Evolutionary conservation across 352 stramenopile genomes (phyloP).

Genomic region (Hyaloperonospora arabidopsidis): DNA sequence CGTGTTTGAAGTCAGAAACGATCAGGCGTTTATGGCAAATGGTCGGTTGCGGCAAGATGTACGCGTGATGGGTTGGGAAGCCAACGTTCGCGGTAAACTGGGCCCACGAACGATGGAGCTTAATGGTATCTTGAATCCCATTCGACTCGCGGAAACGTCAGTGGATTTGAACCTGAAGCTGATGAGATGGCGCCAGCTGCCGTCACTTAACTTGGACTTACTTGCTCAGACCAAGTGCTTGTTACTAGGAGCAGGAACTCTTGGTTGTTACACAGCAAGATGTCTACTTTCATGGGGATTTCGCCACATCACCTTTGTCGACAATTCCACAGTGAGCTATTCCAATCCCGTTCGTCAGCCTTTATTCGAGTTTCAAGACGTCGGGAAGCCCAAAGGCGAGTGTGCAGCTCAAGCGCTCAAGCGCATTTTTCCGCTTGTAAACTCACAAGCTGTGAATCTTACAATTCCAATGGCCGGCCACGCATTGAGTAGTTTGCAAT

Average conservation of each 20-base stretch:
- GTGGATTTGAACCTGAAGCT: conserved; percentile 98
- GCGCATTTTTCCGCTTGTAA: conserved; percentile 90
- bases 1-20: conserved; percentile 46
- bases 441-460: conserved; percentile 81
- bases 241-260: conserved; percentile 91
- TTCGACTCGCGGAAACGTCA: conserved; percentile 90
- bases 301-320: conserved; percentile 94
- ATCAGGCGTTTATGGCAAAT: conserved; percentile 29
- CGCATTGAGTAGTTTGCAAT: conserved; percentile 48
- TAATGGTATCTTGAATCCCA: conserved; percentile 60
- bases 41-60: conserved; percentile 26
- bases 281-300: conserved; percentile 96
- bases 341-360: conserved; percentile 97
- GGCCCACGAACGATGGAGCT: conserved; percentile 73
- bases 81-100: conserved; percentile 62
- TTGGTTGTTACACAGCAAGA: conserved; percentile 95
- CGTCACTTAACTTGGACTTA: conserved; percentile 87
- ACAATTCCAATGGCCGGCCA: conserved; percentile 99
- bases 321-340: conserved; percentile 95
- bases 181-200: conserved; percentile 97
- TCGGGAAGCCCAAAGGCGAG: conserved; percentile 89
- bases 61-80: conserved; percentile 62
- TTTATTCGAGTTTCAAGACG: conserved; percentile 93
- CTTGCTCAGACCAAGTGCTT: conserved; percentile 91
- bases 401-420: conserved; percentile 89